phyloP scores from a whole-genome alignment of 2,329 filamentous ascomycete species.

The Lachnellula subtilissima region DNA sequence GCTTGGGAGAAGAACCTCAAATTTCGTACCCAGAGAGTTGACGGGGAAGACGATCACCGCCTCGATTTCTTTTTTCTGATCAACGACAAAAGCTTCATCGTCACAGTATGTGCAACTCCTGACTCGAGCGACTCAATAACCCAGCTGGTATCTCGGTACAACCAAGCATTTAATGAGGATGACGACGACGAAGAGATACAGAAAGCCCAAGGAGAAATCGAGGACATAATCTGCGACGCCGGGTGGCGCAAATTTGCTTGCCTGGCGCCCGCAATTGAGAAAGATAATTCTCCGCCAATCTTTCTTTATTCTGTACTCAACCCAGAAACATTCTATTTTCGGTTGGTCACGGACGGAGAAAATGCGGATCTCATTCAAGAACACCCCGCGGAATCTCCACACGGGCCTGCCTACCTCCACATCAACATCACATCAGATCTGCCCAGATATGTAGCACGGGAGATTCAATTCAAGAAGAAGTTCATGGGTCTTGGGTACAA shows the following conservation, averaged over 20 bases:
- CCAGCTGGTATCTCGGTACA: conserved; percentile 8
- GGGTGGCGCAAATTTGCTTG: conserved; percentile 11
- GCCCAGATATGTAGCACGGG: conserved; percentile 11
- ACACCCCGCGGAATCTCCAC: conserved; percentile 4
- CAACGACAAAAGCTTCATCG: conserved; percentile 13
- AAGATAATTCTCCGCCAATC: background rate
- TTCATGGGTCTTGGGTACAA: conserved; percentile 5
- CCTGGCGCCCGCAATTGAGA: conserved; percentile 9
- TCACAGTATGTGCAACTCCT: conserved; percentile 12
- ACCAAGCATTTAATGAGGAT: conserved; percentile 9
- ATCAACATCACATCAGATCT: conserved; percentile 7
- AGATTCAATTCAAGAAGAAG: conserved; percentile 10
- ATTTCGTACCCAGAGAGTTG: conserved; percentile 1
- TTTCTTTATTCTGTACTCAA: conserved; percentile 12
- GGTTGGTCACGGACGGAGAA: conserved; percentile 8
- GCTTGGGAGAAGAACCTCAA: conserved; percentile 13
- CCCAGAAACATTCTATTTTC: conserved; percentile 15
- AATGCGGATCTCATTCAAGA: conserved; percentile 9
- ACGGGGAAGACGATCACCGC: conserved; percentile 11
- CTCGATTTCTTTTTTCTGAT: conserved; percentile 10
- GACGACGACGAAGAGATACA: conserved; percentile 14
- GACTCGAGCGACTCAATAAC: conserved; percentile 10
- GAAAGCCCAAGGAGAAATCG: conserved; percentile 12
- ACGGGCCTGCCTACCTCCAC: conserved; percentile 4
- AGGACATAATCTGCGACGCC: conserved; percentile 10